These are phyloP conservation scores for Epichloe festucae DNA, from an alignment of 2,329 filamentous ascomycete species.

Conservation along the genomic window DNA sequence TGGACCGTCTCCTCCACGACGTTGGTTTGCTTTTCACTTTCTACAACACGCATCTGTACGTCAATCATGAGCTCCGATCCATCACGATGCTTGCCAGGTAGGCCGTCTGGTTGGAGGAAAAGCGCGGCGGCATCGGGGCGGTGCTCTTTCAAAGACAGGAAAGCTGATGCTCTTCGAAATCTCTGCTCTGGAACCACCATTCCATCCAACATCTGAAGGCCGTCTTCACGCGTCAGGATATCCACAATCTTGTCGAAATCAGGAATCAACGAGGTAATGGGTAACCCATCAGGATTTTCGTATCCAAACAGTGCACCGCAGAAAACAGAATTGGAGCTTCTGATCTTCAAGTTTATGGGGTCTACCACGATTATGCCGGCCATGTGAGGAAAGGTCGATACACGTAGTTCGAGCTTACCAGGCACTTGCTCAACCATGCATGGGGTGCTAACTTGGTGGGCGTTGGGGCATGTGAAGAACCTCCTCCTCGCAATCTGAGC, in stretches of 20 bases:
- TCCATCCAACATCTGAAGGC: constrained; percentile 73
- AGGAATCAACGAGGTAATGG: constrained; percentile 70
- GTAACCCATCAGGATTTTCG: constrained; percentile 66
- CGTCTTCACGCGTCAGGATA: constrained; percentile 76
- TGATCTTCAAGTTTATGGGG: constrained; percentile 64
- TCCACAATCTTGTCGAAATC: constrained; percentile 74
- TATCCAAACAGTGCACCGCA: constrained; percentile 86
- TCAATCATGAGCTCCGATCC: constrained; percentile 88
- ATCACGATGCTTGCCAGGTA: constrained; percentile 78
- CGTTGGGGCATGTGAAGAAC: constrained; percentile 76
- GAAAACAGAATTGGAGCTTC: constrained; percentile 91
- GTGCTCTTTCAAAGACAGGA: constrained; percentile 73
- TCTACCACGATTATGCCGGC: constrained; percentile 90
- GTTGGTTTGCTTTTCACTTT: constrained; percentile 60
- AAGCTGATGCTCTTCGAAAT: constrained; percentile 77
- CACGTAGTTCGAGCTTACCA: constrained; percentile 57
- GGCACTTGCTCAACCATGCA: constrained; percentile 65
- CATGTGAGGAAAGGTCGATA: constrained; percentile 94
- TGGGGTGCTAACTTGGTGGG: constrained; percentile 67
- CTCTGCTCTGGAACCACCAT: constrained; percentile 94
- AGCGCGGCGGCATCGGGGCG: constrained; percentile 64
- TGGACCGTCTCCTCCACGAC: constrained; percentile 51
- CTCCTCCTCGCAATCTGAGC: constrained; percentile 57
- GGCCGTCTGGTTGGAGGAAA: constrained; percentile 72
- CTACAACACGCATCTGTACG: constrained; percentile 90